These are phyloP conservation scores for Tympanopsis confertula DNA, from an alignment of 2,329 filamentous ascomycete species.

Conservation along the genomic window DNA sequence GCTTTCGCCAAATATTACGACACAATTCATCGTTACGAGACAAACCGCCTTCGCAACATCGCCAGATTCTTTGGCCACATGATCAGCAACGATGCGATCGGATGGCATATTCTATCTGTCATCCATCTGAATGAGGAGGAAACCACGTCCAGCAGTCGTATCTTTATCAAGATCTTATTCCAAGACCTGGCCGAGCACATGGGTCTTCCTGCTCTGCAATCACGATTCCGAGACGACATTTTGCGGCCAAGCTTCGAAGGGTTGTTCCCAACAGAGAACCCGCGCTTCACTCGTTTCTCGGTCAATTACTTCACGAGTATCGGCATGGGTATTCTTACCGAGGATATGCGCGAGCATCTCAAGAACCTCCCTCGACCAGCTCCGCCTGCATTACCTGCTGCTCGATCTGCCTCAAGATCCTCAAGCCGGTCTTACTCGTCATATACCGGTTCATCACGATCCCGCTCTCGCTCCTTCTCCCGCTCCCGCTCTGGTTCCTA, in stretches of 20 bases:
- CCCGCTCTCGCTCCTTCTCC: constrained; percentile 20
- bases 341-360: constrained; percentile 84
- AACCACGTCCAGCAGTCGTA: constrained; percentile 88
- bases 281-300: constrained; percentile 84
- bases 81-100: constrained; percentile 75
- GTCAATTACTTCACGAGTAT: constrained; percentile 99
- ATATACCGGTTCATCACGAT: constrained; percentile 33
- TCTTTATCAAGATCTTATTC: constrained; percentile 96
- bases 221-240: constrained; percentile 66
- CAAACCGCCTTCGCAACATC: constrained; percentile 87
- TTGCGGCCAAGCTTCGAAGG: constrained; percentile 71
- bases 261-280: constrained; percentile 80
- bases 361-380: constrained; percentile 82
- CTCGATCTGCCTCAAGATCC: constrained; percentile 59
- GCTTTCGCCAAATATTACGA: constrained; percentile 90
- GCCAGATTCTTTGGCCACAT: constrained; percentile 90
- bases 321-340: constrained; percentile 86
- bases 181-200: constrained; percentile 82
- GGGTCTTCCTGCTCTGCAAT: constrained; percentile 69
- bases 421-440: constrained; percentile 60
- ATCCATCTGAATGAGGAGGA: constrained; percentile 93
- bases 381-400: constrained; percentile 49
- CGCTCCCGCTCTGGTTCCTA: constrained; percentile 7
- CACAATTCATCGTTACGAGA: constrained; percentile 94
- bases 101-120: constrained; percentile 78